A percentile compares a stretch with the other conserved stretches of the same genome.
Evolutionary conservation across 306 rosid species (phyloP).

Genomic region (Rosa chinensis): DNA sequence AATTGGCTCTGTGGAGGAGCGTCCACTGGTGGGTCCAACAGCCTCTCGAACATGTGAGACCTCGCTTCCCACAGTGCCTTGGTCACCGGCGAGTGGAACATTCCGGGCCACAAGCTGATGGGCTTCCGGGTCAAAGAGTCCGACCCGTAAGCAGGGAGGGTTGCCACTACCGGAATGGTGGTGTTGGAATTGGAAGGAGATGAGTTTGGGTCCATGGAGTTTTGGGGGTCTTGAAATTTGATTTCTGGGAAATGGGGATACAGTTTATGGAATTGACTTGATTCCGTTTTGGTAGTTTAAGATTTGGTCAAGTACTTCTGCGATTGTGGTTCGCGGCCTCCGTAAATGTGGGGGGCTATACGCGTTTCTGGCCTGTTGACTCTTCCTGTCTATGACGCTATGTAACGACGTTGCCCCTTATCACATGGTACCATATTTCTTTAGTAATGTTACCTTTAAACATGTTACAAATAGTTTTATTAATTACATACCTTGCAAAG

Average conservation of each 20-base stretch:
- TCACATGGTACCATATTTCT: no score
- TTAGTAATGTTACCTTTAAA: no score
- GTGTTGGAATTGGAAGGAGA: slow-evolving; percentile 33
- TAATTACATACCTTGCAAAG: no score
- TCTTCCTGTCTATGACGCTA: no score
- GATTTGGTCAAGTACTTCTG: not conserved
- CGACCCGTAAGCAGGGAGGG: not conserved
- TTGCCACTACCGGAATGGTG: slow-evolving; percentile 60
- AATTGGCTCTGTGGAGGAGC: slow-evolving; percentile 85
- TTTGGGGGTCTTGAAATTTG: slow-evolving; percentile 4
- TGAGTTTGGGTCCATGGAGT: slow-evolving; percentile 52
- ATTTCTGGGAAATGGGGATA: not conserved
- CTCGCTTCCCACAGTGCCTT: slow-evolving; percentile 70
- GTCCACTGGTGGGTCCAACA: slow-evolving; percentile 66
- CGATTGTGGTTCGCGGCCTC: no score
- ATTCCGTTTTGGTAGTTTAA: not conserved
- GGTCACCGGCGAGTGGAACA: slow-evolving; percentile 94
- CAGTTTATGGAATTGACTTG: not conserved
- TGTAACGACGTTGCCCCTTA: no score
- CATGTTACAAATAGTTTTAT: no score
- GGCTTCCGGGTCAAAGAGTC: slow-evolving; percentile 44
- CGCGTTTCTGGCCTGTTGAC: no score
- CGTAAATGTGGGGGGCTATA: no score
- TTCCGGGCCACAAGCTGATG: slow-evolving; percentile 80
- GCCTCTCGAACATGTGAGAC: slow-evolving; percentile 17